These are phyloP conservation scores for Amphirosellinia nigrospora DNA, from an alignment of 495 filamentous ascomycete species.

Conservation along the genomic window DNA sequence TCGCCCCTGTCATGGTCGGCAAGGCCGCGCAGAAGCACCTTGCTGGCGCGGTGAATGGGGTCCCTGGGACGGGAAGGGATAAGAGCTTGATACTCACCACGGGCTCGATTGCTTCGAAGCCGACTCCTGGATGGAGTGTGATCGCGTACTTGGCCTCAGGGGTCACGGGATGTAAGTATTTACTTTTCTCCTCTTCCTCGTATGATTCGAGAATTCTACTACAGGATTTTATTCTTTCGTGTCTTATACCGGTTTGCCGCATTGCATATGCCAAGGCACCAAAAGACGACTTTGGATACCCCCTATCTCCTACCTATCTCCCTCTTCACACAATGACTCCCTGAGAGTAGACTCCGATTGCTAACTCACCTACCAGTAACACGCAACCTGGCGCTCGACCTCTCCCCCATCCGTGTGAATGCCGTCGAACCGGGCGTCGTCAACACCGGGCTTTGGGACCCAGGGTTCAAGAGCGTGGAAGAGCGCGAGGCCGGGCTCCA, in stretches of 20 bases:
- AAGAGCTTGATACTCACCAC: conserved; percentile 63
- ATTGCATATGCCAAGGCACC: neutral
- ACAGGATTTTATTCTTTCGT: too few species aligned
- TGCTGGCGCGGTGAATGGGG: neutral
- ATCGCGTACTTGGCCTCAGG: conserved; percentile 46
- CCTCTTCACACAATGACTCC: too few species aligned
- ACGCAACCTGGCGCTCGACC: conserved; percentile 60
- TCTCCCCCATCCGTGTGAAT: conserved; percentile 67
- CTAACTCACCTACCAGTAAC: conserved; percentile 37
- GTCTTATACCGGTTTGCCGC: neutral
- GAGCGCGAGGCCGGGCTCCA: conserved; percentile 41
- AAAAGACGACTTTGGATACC: neutral
- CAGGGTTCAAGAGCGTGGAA: conserved; percentile 30
- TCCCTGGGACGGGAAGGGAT: conserved; percentile 24
- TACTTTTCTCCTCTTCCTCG: neutral
- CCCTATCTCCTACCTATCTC: neutral
- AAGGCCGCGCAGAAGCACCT: conserved; percentile 59
- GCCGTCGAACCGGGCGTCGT: conserved; percentile 61
- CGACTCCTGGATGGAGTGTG: conserved; percentile 54
- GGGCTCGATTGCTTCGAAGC: conserved; percentile 54
- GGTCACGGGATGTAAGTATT: conserved; percentile 38
- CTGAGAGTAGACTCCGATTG: neutral
- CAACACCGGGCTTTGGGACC: conserved; percentile 57
- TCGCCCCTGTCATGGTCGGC: conserved; percentile 58
- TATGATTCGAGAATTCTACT: neutral